These are phyloP conservation scores for Aspergillus haitiensis DNA, from an alignment of 495 filamentous ascomycete species.

Conservation along the genomic window DNA sequence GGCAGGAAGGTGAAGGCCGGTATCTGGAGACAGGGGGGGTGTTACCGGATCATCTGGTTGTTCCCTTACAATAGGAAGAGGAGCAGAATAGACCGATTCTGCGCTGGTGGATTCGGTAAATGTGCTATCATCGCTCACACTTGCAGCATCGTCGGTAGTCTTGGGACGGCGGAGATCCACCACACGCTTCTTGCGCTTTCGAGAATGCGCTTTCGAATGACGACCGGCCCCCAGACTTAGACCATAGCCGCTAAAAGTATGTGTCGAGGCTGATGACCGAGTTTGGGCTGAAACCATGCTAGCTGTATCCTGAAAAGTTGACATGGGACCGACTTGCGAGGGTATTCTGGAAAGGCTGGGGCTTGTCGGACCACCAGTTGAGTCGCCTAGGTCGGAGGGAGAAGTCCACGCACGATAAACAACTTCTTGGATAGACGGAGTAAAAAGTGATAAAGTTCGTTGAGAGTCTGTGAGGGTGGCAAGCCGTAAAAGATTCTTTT, in stretches of 20 bases:
- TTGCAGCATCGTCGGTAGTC: conserved; percentile 55
- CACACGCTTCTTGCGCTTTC: conserved; percentile 89
- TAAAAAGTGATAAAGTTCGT: conserved; percentile 82
- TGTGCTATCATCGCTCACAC: conserved; percentile 52
- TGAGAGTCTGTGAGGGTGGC: conserved; percentile 78
- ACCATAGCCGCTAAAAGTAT: conserved; percentile 51
- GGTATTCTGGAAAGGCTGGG: conserved; percentile 57
- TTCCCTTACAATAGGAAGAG: conserved; percentile 43
- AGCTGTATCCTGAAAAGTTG: conserved; percentile 53
- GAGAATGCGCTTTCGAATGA: conserved; percentile 63
- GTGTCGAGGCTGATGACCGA: conserved; percentile 35
- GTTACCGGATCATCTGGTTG: conserved; percentile 48
- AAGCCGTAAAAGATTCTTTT: conserved; percentile 81
- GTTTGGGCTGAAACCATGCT: conserved; percentile 45
- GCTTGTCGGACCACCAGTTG: conserved; percentile 53
- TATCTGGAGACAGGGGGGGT: conserved; percentile 42
- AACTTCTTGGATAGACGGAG: conserved; percentile 76
- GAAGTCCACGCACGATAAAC: conserved; percentile 92
- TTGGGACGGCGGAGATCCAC: conserved; percentile 78
- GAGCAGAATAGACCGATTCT: conserved; percentile 45
- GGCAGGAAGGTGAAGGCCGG: conserved; percentile 34
- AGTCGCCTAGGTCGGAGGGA: conserved; percentile 67
- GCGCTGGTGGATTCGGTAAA: conserved; percentile 41
- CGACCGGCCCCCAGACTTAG: conserved; percentile 64
- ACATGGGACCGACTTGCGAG: conserved; percentile 59